A percentile compares a stretch with the other conserved stretches of the same genome.
Evolutionary conservation across 495 filamentous ascomycete genomes (phyloP).

Genomic region (Hyaloscypha variabilis): DNA sequence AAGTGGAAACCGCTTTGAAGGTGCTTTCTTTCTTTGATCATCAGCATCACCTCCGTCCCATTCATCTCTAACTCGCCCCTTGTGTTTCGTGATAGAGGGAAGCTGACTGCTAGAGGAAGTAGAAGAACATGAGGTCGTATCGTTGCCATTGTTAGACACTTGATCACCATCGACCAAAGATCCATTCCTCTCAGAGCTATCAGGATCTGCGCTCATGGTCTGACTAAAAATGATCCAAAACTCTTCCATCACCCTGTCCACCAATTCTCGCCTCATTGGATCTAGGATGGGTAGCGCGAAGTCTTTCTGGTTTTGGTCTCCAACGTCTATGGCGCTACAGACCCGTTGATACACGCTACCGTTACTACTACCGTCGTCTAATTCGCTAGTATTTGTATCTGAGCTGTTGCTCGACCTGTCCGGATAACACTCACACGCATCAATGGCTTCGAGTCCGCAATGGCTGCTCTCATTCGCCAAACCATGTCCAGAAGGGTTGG

Average conservation of each 20-base stretch:
- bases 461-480: too few relatives aligned
- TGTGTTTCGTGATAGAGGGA: not conserved
- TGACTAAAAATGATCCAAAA: slow-evolving; percentile 26
- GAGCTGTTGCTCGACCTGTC: too few relatives aligned
- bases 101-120: not conserved
- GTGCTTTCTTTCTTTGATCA: not conserved
- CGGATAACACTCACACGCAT: too few relatives aligned
- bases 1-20: not conserved
- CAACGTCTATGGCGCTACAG: too few relatives aligned
- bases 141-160: not conserved
- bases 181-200: not conserved
- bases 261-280: not conserved
- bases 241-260: slow-evolving; percentile 20
- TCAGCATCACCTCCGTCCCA: not conserved
- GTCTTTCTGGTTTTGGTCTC: not conserved
- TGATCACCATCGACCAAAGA: not conserved
- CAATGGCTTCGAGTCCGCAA: too few relatives aligned
- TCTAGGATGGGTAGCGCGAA: not conserved
- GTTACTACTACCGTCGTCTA: too few relatives aligned
- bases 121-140: not conserved
- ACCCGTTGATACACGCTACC: too few relatives aligned
- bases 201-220: not conserved
- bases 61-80: slow-evolving; percentile 6
- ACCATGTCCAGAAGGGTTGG: too few relatives aligned
- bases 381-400: too few relatives aligned